Evolutionary conservation across 208 protist species (phyloP).

Genomic region (Angomonas ambiguus): DNA sequence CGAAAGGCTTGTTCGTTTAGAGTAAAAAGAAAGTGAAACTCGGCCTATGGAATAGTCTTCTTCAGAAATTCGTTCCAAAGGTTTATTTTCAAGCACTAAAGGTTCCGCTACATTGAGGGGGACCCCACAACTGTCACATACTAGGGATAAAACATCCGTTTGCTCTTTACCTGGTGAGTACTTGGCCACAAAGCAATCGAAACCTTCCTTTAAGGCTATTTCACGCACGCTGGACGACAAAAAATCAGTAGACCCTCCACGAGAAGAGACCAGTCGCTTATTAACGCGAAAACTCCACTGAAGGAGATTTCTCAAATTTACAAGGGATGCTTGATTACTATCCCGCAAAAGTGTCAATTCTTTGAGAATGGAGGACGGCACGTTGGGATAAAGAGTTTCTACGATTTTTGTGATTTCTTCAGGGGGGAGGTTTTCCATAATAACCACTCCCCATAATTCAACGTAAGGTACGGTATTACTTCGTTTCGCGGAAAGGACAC

Average conservation of each 20-base stretch:
- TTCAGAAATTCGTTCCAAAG: slow-evolving; percentile 34
- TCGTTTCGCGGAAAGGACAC: slow-evolving; percentile 48
- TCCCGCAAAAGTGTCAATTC: slow-evolving; percentile 33
- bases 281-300: slow-evolving; percentile 91
- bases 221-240: slow-evolving; percentile 82
- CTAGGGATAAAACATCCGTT: slow-evolving; percentile 21
- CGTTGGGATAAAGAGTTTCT: slow-evolving; percentile 31
- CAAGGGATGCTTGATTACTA: slow-evolving; percentile 22
- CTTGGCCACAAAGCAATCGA: slow-evolving; percentile 88
- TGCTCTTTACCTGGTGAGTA: slow-evolving; percentile 56
- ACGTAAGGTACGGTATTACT: slow-evolving; percentile 62
- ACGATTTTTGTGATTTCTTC: slow-evolving; percentile 61
- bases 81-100: slow-evolving; percentile 62
- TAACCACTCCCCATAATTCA: slow-evolving; percentile 74
- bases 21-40: slow-evolving; percentile 45
- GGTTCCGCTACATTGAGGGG: slow-evolving; percentile 56
- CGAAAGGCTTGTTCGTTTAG: slow-evolving; percentile 16
- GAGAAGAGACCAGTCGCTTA: slow-evolving; percentile 25
- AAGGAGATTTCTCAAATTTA: slow-evolving; percentile 84
- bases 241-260: slow-evolving; percentile 24
- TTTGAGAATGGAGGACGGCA: slow-evolving; percentile 41
- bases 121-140: slow-evolving; percentile 58
- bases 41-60: slow-evolving; percentile 63
- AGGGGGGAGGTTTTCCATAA: slow-evolving; percentile 67
- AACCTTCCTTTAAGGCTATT: slow-evolving; percentile 90